phyloP scores from a whole-genome alignment of 805 yeast genomes.

The Cyberlindnera samutprakarnensis region DNA sequence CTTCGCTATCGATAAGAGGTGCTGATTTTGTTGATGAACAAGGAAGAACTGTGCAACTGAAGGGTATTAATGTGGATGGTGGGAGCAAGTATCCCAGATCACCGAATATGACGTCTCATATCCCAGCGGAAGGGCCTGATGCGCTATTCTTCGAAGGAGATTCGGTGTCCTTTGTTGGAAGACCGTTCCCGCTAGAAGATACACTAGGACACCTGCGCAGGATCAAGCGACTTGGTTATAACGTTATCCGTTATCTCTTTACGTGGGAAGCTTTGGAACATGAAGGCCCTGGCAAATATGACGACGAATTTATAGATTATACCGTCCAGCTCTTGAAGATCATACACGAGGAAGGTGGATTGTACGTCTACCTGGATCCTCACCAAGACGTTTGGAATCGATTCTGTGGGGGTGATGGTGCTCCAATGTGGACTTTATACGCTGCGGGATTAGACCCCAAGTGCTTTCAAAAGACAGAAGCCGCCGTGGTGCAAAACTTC shows the following conservation, averaged over 20 bases:
- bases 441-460: slow-evolving; percentile 82
- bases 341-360: slow-evolving; percentile 56
- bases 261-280: slow-evolving; percentile 96
- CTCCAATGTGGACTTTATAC: slow-evolving; percentile 87
- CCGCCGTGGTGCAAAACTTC: slow-evolving; percentile 69
- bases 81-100: slow-evolving; percentile 59
- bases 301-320: slow-evolving; percentile 65
- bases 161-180: slow-evolving; percentile 69
- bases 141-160: slow-evolving; percentile 63
- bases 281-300: slow-evolving; percentile 77
- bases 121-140: slow-evolving; percentile 22
- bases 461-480: slow-evolving; percentile 65
- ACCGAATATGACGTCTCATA: slow-evolving; percentile 40
- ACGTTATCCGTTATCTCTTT: slow-evolving; percentile 64
- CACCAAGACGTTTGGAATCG: slow-evolving; percentile 96
- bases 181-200: slow-evolving; percentile 73
- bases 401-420: slow-evolving; percentile 85
- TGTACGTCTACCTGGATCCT: slow-evolving; percentile 77
- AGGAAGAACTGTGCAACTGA: slow-evolving; percentile 56
- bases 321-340: slow-evolving; percentile 54
- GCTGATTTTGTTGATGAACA: slow-evolving; percentile 44
- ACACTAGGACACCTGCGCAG: slow-evolving; percentile 62
- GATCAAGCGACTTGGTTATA: slow-evolving; percentile 76
- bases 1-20: slow-evolving; percentile 32
- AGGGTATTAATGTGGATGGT: slow-evolving; percentile 80